These are phyloP conservation scores for Nectriaceae sp. DNA, from an alignment of 2,329 filamentous ascomycete genomes.

Conservation along the genomic window DNA sequence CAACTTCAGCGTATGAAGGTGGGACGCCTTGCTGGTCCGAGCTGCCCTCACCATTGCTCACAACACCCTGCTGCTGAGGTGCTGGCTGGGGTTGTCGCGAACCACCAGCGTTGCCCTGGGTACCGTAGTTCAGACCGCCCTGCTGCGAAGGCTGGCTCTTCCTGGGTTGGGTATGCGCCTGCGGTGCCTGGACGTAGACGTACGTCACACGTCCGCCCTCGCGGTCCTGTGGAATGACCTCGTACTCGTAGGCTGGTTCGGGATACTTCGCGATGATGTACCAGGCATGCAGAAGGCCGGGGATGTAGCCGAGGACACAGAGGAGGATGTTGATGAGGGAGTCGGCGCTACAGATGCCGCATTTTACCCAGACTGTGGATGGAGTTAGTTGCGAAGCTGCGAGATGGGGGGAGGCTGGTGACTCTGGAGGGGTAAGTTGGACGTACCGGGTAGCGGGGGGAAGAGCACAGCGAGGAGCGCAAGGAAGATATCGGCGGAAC, in stretches of 20 bases:
- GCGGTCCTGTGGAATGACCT: constrained; percentile 59
- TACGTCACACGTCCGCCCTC: constrained; percentile 69
- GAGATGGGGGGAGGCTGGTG: not conserved
- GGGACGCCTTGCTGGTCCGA: constrained; percentile 55
- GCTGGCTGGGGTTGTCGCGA: constrained; percentile 24
- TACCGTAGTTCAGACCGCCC: constrained; percentile 49
- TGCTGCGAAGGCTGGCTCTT: constrained; percentile 29
- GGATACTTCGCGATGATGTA: constrained; percentile 95
- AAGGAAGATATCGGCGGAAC: constrained; percentile 62
- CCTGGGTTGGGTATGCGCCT: constrained; percentile 36
- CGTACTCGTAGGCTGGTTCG: constrained; percentile 72
- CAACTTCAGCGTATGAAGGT: constrained; percentile 87
- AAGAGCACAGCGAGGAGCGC: constrained; percentile 65
- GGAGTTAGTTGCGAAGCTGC: constrained; percentile 26
- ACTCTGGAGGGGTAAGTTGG: constrained; percentile 2
- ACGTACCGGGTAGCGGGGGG: constrained; percentile 64
- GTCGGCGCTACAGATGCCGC: constrained; percentile 89
- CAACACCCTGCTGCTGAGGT: constrained; percentile 34
- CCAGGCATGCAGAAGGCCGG: constrained; percentile 92
- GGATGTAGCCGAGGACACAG: constrained; percentile 75
- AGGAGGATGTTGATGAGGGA: constrained; percentile 94
- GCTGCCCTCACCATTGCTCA: constrained; percentile 42
- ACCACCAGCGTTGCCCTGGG: constrained; percentile 28
- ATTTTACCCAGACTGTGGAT: constrained; percentile 86
- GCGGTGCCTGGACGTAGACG: constrained; percentile 67